A percentile compares a stretch with the other conserved stretches of the same genome.
Conservation (phyloP, 116 monocot genomes). For the Cymodocea nodosa region DNA sequence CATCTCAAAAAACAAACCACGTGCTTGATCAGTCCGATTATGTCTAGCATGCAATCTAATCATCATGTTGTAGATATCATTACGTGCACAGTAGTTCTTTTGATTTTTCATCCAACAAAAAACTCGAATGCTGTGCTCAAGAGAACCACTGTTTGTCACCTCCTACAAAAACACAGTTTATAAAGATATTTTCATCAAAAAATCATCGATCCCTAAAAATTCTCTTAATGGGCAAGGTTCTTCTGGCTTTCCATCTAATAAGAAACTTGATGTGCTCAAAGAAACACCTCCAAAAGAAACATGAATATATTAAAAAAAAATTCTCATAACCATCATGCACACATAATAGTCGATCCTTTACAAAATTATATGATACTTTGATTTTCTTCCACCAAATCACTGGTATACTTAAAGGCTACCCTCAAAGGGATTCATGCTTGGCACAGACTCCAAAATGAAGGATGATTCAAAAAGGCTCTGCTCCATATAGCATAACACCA, state of each 20-base stretch:
- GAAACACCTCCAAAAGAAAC: slow-evolving; percentile 12
- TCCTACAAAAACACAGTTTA: slow-evolving; percentile 34
- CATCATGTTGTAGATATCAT: slow-evolving; percentile 86
- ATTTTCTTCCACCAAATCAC: too few relatives aligned
- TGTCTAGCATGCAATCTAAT: slow-evolving; percentile 74
- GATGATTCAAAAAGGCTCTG: too few relatives aligned
- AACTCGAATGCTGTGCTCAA: slow-evolving; percentile 69
- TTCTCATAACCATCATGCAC: too few relatives aligned
- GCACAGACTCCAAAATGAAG: too few relatives aligned
- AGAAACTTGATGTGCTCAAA: too few relatives aligned
- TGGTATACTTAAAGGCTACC: too few relatives aligned
- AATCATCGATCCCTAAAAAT: too few relatives aligned
- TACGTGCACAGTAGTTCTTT: slow-evolving; percentile 68
- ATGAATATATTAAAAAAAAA: neutral
- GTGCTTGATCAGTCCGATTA: slow-evolving; percentile 86
- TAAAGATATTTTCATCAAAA: neutral
- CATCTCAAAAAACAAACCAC: slow-evolving; percentile 98
- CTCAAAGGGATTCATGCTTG: too few relatives aligned
- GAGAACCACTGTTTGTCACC: slow-evolving; percentile 50
- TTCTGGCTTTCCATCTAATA: slow-evolving; percentile 2
- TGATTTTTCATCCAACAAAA: slow-evolving; percentile 97
- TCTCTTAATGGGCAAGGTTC: too few relatives aligned
- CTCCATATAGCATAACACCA: too few relatives aligned
- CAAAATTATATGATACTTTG: too few relatives aligned
- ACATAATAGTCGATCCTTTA: too few relatives aligned